Evolutionary conservation across 306 rosid genomes (phyloP).

Genomic region (Crotalaria pallida): DNA sequence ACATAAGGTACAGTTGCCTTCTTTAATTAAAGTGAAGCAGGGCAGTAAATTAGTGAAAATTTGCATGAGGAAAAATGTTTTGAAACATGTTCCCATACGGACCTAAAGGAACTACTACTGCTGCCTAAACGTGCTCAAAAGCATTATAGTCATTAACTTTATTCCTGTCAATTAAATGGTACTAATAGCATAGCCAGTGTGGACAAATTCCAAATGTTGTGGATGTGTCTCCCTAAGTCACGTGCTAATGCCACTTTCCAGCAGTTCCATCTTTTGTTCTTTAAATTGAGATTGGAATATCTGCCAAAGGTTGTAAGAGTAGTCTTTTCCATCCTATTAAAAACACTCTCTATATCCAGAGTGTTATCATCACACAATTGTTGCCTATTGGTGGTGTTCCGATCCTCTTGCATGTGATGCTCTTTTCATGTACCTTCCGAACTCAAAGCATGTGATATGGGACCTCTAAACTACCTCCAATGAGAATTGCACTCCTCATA

Average conservation of each 20-base stretch:
- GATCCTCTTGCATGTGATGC: constrained; percentile 10
- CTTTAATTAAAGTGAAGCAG: background rate
- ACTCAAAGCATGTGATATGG: constrained; percentile 41
- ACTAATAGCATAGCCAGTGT: background rate
- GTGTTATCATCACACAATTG: constrained; percentile 21
- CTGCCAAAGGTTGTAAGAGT: background rate
- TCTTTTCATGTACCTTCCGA: constrained; percentile 24
- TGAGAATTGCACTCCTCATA: background rate
- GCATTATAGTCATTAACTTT: constrained; percentile 2
- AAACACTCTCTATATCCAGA: constrained; percentile 7
- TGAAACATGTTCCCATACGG: constrained; percentile 3
- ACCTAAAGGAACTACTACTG: background rate
- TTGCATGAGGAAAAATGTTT: background rate
- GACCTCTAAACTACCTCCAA: constrained; percentile 29
- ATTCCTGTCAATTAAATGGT: background rate
- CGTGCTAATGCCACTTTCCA: constrained; percentile 17
- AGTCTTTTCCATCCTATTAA: background rate
- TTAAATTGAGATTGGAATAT: background rate
- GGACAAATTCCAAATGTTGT: constrained; percentile 32
- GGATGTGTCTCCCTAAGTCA: constrained; percentile 31
- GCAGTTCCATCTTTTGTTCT: constrained; percentile 10
- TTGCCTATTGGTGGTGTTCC: constrained; percentile 14
- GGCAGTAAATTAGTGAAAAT: background rate
- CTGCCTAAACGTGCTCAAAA: constrained; percentile 28
- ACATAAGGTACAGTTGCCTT: background rate